Evolutionary conservation across 306 rosid species (phyloP).

Genomic region (Leucaena leucocephala): DNA sequence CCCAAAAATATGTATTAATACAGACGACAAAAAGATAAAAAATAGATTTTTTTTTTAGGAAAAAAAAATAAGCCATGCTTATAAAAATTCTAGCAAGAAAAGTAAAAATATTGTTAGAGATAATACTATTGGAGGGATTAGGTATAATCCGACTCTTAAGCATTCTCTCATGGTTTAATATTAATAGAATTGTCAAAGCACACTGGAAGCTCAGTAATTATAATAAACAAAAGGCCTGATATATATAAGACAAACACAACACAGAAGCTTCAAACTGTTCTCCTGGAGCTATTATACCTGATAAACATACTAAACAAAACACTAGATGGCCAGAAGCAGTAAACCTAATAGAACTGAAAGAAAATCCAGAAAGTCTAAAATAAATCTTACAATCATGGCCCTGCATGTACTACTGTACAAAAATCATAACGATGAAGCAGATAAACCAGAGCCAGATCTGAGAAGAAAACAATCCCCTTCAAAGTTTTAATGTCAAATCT

Average conservation of each 20-base stretch:
- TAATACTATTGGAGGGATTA: too few relatives aligned
- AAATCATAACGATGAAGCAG: conserved; percentile 38
- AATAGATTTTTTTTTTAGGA: background rate
- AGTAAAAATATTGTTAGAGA: too few relatives aligned
- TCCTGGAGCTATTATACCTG: conserved; percentile 49
- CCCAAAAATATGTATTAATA: too few relatives aligned
- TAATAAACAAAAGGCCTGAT: conserved; percentile 35
- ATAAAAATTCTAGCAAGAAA: background rate
- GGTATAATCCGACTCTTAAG: background rate
- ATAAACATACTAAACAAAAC: conserved; percentile 41
- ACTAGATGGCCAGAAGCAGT: conserved; percentile 34
- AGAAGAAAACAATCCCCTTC: conserved; percentile 38
- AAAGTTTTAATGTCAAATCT: conserved; percentile 90
- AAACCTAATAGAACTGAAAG: conserved; percentile 35
- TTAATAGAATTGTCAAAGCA: conserved; percentile 16
- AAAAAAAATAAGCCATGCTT: background rate
- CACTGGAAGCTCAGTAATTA: conserved; percentile 27
- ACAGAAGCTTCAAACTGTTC: conserved; percentile 52
- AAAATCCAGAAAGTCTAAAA: conserved; percentile 29
- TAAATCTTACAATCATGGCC: conserved; percentile 44
- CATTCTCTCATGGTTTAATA: background rate
- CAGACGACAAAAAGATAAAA: too few relatives aligned
- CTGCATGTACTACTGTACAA: conserved; percentile 57
- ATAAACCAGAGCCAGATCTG: conserved; percentile 37
- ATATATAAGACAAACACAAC: conserved; percentile 43